These are phyloP conservation scores for Penicillium cinerascens DNA, from an alignment of 495 filamentous ascomycete species.

Conservation along the genomic window DNA sequence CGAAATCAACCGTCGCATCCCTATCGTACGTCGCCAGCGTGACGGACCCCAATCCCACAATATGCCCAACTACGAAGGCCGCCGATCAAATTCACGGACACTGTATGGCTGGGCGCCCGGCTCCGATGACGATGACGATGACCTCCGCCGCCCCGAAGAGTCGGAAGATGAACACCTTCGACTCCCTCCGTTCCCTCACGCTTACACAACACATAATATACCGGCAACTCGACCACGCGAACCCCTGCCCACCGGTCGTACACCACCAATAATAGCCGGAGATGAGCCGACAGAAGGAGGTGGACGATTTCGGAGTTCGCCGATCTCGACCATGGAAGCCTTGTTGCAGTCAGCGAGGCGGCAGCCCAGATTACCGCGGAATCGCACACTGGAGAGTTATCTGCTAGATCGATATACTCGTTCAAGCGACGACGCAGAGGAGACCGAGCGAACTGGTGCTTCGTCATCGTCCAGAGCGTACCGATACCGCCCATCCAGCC, in stretches of 20 bases:
- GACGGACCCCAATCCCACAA: constrained; percentile 18
- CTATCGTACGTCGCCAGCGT: constrained; percentile 36
- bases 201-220: constrained; percentile 27
- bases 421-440: constrained; percentile 29
- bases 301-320: constrained; percentile 14
- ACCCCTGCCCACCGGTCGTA: constrained; percentile 18
- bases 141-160: constrained; percentile 21
- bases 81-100: constrained; percentile 44
- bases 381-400: constrained; percentile 45
- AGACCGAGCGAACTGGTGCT: constrained; percentile 26
- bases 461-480: constrained; percentile 30
- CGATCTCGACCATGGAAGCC: constrained; percentile 40
- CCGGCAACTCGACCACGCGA: constrained; percentile 26
- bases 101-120: constrained; percentile 61
- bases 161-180: constrained; percentile 32
- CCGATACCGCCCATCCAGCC: constrained; percentile 33
- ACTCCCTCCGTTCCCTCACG: constrained; percentile 27
- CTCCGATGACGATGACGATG: constrained; percentile 50
- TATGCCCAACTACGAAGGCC: constrained; percentile 48
- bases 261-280: constrained; percentile 9
- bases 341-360: constrained; percentile 49
- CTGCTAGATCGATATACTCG: constrained; percentile 40
- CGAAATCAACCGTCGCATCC: constrained; percentile 44
- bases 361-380: constrained; percentile 43
- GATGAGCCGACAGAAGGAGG: constrained; percentile 21